Conservation (phyloP, 306 rosid genomes). For the Elaeagnus macrophylla region DNA sequence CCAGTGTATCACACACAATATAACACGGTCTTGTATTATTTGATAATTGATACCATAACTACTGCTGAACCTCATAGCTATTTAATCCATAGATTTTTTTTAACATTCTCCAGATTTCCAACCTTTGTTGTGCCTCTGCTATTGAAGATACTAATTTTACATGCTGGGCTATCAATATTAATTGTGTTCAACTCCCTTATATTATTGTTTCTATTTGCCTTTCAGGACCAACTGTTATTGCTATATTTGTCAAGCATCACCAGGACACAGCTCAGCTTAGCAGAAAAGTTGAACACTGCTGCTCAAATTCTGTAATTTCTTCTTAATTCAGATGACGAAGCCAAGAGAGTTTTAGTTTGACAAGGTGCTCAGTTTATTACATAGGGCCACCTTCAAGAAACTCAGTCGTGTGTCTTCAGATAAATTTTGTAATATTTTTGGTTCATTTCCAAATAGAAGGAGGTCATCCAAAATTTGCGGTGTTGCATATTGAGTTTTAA, state of each 20-base stretch:
- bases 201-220: neutral
- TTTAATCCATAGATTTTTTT: no score
- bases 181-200: no score
- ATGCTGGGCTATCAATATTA: no score
- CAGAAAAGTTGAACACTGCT: conserved; percentile 90
- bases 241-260: conserved; percentile 84
- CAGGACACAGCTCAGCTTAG: conserved; percentile 74
- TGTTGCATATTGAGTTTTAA: conserved; percentile 3
- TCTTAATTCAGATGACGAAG: neutral
- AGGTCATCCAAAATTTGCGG: conserved; percentile 10
- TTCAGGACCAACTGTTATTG: conserved; percentile 78
- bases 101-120: no score
- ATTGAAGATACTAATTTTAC: no score
- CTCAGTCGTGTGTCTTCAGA: conserved; percentile 2
- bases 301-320: conserved; percentile 69
- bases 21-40: no score
- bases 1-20: no score
- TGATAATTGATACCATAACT: no score
- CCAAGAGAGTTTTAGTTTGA: conserved; percentile 3
- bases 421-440: conserved; percentile 16
- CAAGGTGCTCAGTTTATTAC: neutral
- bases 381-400: conserved; percentile 12
- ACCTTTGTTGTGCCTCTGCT: no score
- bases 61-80: no score
- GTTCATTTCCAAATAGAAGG: conserved; percentile 20